These are phyloP conservation scores for Fusarium musae DNA, from an alignment of 2,329 filamentous ascomycete species.

Conservation along the genomic window DNA sequence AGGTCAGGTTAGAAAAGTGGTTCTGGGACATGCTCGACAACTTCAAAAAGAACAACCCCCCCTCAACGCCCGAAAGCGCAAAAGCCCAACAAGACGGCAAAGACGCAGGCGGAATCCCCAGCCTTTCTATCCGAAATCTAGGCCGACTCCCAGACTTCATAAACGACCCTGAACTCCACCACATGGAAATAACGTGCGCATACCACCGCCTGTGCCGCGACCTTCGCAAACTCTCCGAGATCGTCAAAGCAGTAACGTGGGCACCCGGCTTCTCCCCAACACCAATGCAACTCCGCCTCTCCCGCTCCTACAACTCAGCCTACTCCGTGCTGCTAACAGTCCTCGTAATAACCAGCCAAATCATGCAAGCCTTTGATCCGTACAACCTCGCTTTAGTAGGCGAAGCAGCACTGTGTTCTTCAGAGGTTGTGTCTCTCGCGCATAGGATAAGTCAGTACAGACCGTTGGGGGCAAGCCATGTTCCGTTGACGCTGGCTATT, in stretches of 20 bases:
- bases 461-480: constrained; percentile 28
- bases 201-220: constrained; percentile 29
- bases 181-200: constrained; percentile 30
- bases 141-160: constrained; percentile 31
- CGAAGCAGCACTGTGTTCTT: constrained; percentile 26
- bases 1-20: constrained; percentile 30
- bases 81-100: neutral
- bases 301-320: constrained; percentile 18
- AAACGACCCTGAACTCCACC: constrained; percentile 29
- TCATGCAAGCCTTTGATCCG: constrained; percentile 36
- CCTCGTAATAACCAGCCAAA: constrained; percentile 15
- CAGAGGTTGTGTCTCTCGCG: constrained; percentile 22
- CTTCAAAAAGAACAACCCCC: constrained; percentile 24
- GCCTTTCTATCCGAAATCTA: constrained; percentile 24
- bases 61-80: neutral
- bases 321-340: constrained; percentile 23
- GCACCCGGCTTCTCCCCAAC: constrained; percentile 17
- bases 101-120: constrained; percentile 20
- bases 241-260: constrained; percentile 23
- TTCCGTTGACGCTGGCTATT: constrained; percentile 22
- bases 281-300: constrained; percentile 20
- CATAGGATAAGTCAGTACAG: constrained; percentile 16
- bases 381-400: constrained; percentile 18
- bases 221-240: constrained; percentile 21
- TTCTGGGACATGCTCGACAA: constrained; percentile 38